phyloP scores from a whole-genome alignment of 208 protist genomes.

The Tetramitus jugosus region DNA sequence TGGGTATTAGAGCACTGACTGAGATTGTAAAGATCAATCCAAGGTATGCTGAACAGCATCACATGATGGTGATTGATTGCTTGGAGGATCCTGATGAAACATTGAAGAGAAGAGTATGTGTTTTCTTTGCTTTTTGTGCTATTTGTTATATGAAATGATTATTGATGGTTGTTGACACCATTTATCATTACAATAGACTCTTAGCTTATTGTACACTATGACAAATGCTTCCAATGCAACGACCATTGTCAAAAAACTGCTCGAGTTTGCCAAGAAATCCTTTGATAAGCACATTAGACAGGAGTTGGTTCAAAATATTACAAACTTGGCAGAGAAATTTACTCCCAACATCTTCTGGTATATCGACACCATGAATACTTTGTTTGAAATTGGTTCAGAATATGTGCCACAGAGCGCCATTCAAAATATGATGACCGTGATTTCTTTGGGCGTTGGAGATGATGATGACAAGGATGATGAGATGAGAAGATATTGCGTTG shows the following conservation, averaged over 20 bases:
- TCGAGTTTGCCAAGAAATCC: conserved; percentile 58
- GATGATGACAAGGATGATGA: conserved; percentile 54
- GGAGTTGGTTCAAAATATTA: conserved; percentile 65
- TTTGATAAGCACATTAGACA: conserved; percentile 55
- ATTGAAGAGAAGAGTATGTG: conserved; percentile 82
- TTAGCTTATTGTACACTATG: conserved; percentile 85
- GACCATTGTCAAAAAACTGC: conserved; percentile 68
- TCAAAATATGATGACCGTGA: conserved; percentile 79
- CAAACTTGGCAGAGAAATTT: conserved; percentile 66
- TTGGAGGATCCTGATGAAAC: conserved; percentile 83
- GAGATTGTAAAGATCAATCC: conserved; percentile 75
- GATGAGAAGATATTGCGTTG: conserved; percentile 60
- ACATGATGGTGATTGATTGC: conserved; percentile 82
- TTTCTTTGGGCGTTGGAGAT: conserved; percentile 65
- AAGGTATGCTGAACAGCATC: conserved; percentile 69
- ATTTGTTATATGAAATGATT: too few relatives aligned
- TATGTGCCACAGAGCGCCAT: conserved; percentile 52
- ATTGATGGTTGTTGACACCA: too few relatives aligned
- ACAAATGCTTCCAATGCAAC: conserved; percentile 79
- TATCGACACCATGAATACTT: conserved; percentile 77
- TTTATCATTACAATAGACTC: too few relatives aligned
- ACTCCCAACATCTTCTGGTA: conserved; percentile 51
- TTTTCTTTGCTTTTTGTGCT: too few relatives aligned
- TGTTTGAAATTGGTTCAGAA: conserved; percentile 65
- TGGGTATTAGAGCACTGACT: conserved; percentile 82